Evolutionary conservation across 208 protist genomes (phyloP), one percentile per base, ranked within the genome.

Genomic region (Phytomonas sp.): DNA sequence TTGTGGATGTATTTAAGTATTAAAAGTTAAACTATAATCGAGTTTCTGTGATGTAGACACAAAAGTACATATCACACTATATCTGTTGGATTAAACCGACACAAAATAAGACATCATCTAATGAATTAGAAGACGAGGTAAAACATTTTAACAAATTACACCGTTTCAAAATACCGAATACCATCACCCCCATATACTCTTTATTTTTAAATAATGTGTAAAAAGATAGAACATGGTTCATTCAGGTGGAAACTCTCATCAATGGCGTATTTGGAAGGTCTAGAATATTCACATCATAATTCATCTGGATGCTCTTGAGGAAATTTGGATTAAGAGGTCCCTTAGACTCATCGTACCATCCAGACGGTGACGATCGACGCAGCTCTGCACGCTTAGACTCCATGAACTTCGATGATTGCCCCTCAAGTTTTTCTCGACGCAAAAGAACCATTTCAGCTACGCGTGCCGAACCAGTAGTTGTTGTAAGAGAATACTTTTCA

Each of bases 261-360:
- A 77, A 64, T 30, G 89, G 89, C 34, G 64, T 77, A n/a, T 83
- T 73, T 0, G 87, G 87, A 12, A 96, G 71, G 16, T 84, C 81
- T 4, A 75, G 81, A 49, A 96, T 96, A 40, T 76, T 61, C 23
- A 72, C 71, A 2, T 80, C 76, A 72, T 96, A 96, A 77, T 91
- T 79, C 6, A 45, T 16, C 70, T 93, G 88, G 88, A 96, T 94
- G 34, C 71, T 75, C 1, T 37, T 61, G 29, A 96, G 69, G 67
- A 94, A 96, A n/a, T 70, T 71, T 4, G 89, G 92, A 66, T 96
- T 96, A 26, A 96, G 76, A 0, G 92, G 92, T 7, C 92, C 92
- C 7, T 78, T 32, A 7, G 75, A 69, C 67, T 96, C 92, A 63
- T 96, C 83, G 68, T 89, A 94, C 92, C 92, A 96, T 60, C 66